These are phyloP conservation scores for Sarcodon sp. DNA, from an alignment of 768 basidiomycete species.

Conservation along the genomic window DNA sequence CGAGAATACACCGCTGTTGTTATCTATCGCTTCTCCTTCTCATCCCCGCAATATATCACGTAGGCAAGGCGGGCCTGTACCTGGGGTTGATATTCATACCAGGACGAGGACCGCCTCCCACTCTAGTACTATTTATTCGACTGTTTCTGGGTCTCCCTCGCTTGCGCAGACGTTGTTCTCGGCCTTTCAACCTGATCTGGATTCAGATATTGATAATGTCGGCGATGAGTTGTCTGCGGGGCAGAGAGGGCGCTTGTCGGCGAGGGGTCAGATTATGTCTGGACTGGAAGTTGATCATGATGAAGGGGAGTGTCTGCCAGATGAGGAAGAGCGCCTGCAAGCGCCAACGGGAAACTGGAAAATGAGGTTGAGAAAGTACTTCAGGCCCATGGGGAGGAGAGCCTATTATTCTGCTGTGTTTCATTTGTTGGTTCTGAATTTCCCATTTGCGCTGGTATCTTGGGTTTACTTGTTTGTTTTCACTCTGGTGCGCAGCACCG, in stretches of 20 bases:
- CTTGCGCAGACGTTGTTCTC: conserved; percentile 59
- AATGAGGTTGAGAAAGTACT: conserved; percentile 42
- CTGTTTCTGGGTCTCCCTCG: conserved; percentile 42
- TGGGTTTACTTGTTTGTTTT: conserved; percentile 74
- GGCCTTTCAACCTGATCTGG: conserved; percentile 45
- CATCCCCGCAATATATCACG: neutral
- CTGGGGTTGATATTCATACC: neutral
- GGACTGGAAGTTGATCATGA: neutral
- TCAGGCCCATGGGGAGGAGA: conserved; percentile 39
- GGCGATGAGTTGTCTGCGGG: neutral
- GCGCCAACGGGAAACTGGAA: conserved; percentile 2
- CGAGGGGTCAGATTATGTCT: neutral
- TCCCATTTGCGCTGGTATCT: conserved; percentile 67
- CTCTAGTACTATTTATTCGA: conserved; percentile 34
- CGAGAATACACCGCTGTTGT: conserved; percentile 1
- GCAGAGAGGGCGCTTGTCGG: neutral
- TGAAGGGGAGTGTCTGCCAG: neutral
- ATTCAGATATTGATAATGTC: conserved; percentile 24
- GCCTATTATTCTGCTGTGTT: conserved; percentile 57
- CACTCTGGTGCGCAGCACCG: conserved; percentile 43
- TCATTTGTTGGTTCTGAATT: conserved; percentile 63
- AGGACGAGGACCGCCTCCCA: conserved; percentile 46
- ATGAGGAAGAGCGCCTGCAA: neutral
- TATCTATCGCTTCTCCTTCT: neutral
- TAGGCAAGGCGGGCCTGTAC: neutral